phyloP scores from a whole-genome alignment of 2,329 filamentous ascomycete genomes.

The Tolypocladium amazonense region DNA sequence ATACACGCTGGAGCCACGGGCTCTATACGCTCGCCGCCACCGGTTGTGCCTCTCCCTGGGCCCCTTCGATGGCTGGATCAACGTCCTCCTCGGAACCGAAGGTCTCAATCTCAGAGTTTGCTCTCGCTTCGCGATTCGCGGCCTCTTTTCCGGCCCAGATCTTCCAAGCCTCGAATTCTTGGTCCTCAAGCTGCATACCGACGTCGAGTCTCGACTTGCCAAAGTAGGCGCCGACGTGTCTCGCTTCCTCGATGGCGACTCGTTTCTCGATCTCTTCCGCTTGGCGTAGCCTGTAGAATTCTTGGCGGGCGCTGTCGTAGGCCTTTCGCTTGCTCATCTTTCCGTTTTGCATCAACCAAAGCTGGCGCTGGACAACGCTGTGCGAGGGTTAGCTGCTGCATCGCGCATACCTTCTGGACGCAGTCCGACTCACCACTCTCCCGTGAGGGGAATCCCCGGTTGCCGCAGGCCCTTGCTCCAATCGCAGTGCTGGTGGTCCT shows the following conservation, averaged over 20 bases:
- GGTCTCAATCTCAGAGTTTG: conserved; percentile 30
- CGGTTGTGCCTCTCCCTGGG: conserved; percentile 6
- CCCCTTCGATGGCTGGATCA: conserved; percentile 13
- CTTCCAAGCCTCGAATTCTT: conserved; percentile 77
- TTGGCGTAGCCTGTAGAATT: conserved; percentile 82
- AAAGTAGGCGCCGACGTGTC: conserved; percentile 79
- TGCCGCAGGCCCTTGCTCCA: conserved; percentile 72
- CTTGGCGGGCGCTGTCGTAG: conserved; percentile 78
- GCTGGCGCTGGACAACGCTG: conserved; percentile 86
- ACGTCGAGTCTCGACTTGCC: conserved; percentile 66
- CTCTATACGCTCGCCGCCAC: neutral
- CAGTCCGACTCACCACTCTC: conserved; percentile 59
- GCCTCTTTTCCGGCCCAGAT: conserved; percentile 53
- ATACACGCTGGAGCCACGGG: neutral
- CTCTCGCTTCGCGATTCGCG: conserved; percentile 26
- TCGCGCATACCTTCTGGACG: neutral
- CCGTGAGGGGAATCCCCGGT: conserved; percentile 63
- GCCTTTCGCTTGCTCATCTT: conserved; percentile 54
- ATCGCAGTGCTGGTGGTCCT: conserved; percentile 64
- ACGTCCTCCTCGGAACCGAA: conserved; percentile 26
- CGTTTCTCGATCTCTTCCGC: conserved; percentile 72
- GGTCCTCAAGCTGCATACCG: conserved; percentile 73
- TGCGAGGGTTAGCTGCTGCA: conserved; percentile 7
- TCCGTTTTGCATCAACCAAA: conserved; percentile 67
- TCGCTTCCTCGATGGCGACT: conserved; percentile 79